Conservation (phyloP, 129 eudicot genomes). For the Gnaphalium uliginosum region DNA sequence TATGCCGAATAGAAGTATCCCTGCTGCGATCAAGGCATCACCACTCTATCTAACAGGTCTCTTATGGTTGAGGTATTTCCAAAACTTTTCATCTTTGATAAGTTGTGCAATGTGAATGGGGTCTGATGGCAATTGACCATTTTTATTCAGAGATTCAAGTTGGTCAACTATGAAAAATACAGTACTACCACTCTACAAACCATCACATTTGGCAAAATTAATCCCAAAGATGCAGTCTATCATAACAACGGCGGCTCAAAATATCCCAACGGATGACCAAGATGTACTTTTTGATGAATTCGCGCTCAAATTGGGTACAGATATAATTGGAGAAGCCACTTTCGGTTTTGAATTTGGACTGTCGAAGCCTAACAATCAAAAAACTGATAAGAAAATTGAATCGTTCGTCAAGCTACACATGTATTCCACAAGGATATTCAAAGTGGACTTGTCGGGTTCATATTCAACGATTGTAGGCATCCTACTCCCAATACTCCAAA, state of each 20-base stretch:
- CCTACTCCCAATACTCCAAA: conserved; percentile 77
- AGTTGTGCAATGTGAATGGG: background rate
- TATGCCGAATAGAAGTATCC: conserved; percentile 79
- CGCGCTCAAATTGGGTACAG: conserved; percentile 72
- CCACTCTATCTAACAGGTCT: conserved; percentile 90
- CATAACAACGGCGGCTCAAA: conserved; percentile 48
- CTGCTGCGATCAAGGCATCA: conserved; percentile 86
- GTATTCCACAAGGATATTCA: conserved; percentile 76
- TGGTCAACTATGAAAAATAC: conserved; percentile 94
- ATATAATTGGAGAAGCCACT: conserved; percentile 81
- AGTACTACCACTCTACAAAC: conserved; percentile 63
- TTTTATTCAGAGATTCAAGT: conserved; percentile 60
- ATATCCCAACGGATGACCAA: conserved; percentile 36
- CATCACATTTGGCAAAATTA: conserved; percentile 65
- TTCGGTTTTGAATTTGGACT: conserved; percentile 83
- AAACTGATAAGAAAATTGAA: conserved; percentile 40
- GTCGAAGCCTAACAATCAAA: conserved; percentile 42
- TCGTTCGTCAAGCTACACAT: conserved; percentile 79
- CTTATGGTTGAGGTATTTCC: conserved; percentile 66
- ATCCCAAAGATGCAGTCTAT: conserved; percentile 77
- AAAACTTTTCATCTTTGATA: background rate
- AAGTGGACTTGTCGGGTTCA: conserved; percentile 87
- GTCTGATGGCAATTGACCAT: background rate
- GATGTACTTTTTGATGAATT: conserved; percentile 60
- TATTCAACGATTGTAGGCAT: conserved; percentile 76